Evolutionary conservation across 1,284 basidiomycete genomes (phyloP).

Genomic region (Sanghuangporus sanghuang): DNA sequence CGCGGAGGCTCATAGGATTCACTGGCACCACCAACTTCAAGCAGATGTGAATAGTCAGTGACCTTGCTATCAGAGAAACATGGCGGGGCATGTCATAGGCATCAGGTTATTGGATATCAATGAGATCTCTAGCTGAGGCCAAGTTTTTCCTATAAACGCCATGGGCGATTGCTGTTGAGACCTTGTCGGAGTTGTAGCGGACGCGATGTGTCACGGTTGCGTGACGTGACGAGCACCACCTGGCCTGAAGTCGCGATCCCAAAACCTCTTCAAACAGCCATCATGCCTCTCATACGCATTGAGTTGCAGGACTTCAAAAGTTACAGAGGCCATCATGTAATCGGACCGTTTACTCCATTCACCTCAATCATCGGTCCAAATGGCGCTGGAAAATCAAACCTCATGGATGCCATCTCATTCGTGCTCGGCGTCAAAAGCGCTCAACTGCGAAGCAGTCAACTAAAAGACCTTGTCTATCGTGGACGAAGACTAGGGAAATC

Average conservation of each 20-base stretch:
- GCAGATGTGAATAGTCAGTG: too few species aligned
- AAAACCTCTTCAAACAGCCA: neutral
- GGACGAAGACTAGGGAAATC: conserved; percentile 70
- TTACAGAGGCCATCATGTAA: conserved; percentile 73
- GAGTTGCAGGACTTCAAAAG: conserved; percentile 89
- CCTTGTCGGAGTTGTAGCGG: too few species aligned
- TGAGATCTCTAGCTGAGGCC: too few species aligned
- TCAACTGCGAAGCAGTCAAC: conserved; percentile 88
- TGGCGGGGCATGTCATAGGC: too few species aligned
- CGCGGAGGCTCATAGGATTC: too few species aligned
- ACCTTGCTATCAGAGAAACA: too few species aligned
- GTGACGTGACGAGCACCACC: neutral
- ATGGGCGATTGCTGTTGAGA: too few species aligned
- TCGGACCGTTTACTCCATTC: conserved; percentile 90
- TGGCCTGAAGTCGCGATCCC: neutral
- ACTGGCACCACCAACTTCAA: too few species aligned
- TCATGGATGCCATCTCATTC: conserved; percentile 99
- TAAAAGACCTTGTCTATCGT: conserved; percentile 94
- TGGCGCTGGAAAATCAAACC: conserved; percentile 97
- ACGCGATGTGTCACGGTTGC: neutral
- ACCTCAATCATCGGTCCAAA: conserved; percentile 97
- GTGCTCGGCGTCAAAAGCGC: conserved; percentile 95
- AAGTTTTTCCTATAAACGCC: too few species aligned
- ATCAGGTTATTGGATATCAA: too few species aligned
- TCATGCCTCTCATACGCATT: conserved; percentile 73